A percentile compares a stretch with the other conserved stretches of the same genome.
phyloP scores from a whole-genome alignment of 352 stramenopile genomes.

The Phytophthora brassicae region DNA sequence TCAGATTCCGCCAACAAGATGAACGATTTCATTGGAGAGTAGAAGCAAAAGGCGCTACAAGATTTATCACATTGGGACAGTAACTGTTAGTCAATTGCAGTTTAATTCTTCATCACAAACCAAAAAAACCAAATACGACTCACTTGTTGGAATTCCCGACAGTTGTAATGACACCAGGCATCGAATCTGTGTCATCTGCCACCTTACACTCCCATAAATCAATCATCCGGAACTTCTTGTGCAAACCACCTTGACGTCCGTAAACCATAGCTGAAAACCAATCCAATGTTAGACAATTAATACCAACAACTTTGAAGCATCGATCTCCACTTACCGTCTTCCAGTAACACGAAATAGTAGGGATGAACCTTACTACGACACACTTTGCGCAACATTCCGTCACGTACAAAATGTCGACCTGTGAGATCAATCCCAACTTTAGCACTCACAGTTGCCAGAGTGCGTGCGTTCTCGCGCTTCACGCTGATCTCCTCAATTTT shows the following conservation, averaged over 20 bases:
- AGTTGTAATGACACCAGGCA: conserved; percentile 70
- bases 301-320: neutral
- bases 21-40: conserved; percentile 86
- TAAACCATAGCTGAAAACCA: conserved; percentile 64
- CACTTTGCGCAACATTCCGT: conserved; percentile 85
- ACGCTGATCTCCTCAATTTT: conserved; percentile 86
- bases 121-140: conserved; percentile 12
- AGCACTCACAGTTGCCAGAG: conserved; percentile 57
- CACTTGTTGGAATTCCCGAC: conserved; percentile 72
- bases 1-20: conserved; percentile 74
- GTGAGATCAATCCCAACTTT: conserved; percentile 73
- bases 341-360: conserved; percentile 85
- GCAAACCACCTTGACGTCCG: conserved; percentile 53
- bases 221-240: conserved; percentile 85
- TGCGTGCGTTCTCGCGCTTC: conserved; percentile 62
- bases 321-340: conserved; percentile 61
- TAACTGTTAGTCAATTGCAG: conserved; percentile 6
- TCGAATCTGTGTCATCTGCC: conserved; percentile 63
- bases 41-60: conserved; percentile 83
- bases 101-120: conserved; percentile 1
- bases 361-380: conserved; percentile 81
- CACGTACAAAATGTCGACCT: conserved; percentile 66
- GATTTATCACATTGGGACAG: conserved; percentile 1
- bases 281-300: neutral
- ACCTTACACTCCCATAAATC: conserved; percentile 81